phyloP scores from a whole-genome alignment of 257 asterid species.

The Solanum commersonii region DNA sequence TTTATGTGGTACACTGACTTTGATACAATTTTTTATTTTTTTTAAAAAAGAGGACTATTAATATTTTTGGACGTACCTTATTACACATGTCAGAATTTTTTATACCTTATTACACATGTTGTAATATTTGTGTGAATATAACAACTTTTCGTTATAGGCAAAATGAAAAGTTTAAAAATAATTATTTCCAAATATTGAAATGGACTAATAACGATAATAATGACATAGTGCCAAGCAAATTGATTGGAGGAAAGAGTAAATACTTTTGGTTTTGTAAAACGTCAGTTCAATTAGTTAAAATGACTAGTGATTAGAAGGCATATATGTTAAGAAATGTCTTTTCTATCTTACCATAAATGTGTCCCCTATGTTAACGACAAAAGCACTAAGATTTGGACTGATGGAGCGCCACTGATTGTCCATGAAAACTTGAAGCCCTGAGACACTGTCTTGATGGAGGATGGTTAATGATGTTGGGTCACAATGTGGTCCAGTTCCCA shows the following conservation, averaged over 20 bases:
- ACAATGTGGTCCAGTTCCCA: constrained; percentile 12
- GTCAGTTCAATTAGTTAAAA: neutral
- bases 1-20: neutral
- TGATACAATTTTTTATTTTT: neutral
- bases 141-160: neutral
- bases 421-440: constrained; percentile 1
- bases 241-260: neutral
- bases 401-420: constrained; percentile 2
- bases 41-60: neutral
- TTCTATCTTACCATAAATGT: constrained; percentile 1
- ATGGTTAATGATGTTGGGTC: constrained; percentile 6
- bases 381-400: neutral
- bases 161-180: neutral
- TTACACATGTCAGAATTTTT: no score
- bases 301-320: neutral
- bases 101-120: neutral
- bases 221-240: neutral
- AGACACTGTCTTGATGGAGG: constrained; percentile 4
- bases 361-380: constrained; percentile 9
- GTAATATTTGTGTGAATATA: neutral
- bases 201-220: neutral
- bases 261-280: neutral
- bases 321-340: neutral
- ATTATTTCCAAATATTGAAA: neutral
- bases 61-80: neutral